Percentiles rank a stretch among this genome's conserved stretches.
Evolutionary conservation across 2,329 filamentous ascomycete genomes (phyloP).

Genomic region (Cladosporium oxysporum): DNA sequence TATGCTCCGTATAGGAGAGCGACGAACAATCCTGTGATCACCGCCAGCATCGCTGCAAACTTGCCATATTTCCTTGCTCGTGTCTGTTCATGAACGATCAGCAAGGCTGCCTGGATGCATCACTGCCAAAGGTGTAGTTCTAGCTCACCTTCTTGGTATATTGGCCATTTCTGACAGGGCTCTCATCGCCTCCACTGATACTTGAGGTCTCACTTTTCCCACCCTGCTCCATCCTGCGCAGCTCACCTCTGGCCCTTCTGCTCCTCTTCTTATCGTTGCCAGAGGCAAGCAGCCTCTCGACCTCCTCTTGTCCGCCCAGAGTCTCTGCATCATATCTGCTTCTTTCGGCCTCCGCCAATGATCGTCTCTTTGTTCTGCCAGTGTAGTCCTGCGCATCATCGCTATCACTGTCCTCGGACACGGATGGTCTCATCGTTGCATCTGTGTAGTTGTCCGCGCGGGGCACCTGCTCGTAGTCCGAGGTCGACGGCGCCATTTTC

Average conservation of each 20-base stretch:
- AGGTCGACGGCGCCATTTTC: conserved; percentile 12
- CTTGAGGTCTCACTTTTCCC: conserved; percentile 25
- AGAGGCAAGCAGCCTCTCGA: conserved; percentile 44
- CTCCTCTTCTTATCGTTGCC: conserved; percentile 26
- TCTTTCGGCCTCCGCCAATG: conserved; percentile 14
- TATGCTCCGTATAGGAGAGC: conserved; percentile 59
- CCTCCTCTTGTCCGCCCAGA: conserved; percentile 50
- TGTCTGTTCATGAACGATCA: conserved; percentile 42
- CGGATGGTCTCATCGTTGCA: background rate
- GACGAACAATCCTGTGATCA: conserved; percentile 56
- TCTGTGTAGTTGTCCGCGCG: conserved; percentile 1
- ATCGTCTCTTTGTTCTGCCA: conserved; percentile 17
- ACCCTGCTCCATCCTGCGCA: conserved; percentile 26
- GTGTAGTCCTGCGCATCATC: conserved; percentile 27
- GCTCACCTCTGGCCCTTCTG: conserved; percentile 24
- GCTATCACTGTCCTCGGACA: conserved; percentile 20
- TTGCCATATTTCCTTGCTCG: conserved; percentile 56
- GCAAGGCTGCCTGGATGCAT: background rate
- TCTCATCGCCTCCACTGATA: conserved; percentile 14
- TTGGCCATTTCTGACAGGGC: conserved; percentile 54
- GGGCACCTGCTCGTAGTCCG: conserved; percentile 11
- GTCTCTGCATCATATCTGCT: conserved; percentile 37
- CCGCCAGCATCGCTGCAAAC: conserved; percentile 45
- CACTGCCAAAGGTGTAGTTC: conserved; percentile 39
- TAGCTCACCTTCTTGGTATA: conserved; percentile 93